Base-by-base conservation (phyloP, 2,329 filamentous ascomycete genomes). In the Coniochaeta sp. region DNA sequence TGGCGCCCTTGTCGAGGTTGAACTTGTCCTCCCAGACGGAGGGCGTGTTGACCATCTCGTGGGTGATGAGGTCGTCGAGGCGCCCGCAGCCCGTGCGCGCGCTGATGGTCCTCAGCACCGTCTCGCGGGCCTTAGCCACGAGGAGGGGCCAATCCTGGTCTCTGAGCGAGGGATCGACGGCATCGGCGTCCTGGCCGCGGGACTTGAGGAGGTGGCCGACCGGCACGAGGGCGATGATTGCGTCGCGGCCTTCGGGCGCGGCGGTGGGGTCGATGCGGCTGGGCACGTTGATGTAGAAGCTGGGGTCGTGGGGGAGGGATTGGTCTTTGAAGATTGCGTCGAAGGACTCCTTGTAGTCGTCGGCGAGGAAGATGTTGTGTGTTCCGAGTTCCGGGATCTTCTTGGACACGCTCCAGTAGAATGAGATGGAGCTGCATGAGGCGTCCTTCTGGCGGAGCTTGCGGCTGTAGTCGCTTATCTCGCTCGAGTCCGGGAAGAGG, bases 361-460 rank as follows among this genome's bases (percentile, higher is more conserved):
- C 85, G 2, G 89, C 88, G 7, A 91, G 81, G 75, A 92, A 92
- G 66, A 91, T 89, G 70, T 91, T 92, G 74, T 92, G 89, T 0
- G 86, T 83, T 19, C 80, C 77, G 2, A 92, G 79, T 70, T 89
- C 81, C 0, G 84, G 82, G 1, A 91, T 74, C 58, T 80, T 78
- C 57, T 78, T 75, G 61, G 83, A 78, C 22, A 90, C 77, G 2
- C 83, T 82, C 88, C 88, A 92, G 77, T 90, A 91, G 73, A 91
- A 91, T 5, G 86, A 89, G 65, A 91, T 89, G 61, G 85, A 88
- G 63, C 85, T 89, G 73, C 88, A 91, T 0, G 86, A 89, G 1
- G 85, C 81, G 14, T 81, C 75, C 5, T 81, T 75, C 61, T 79
- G 77, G 32, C 73, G 70, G 5, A 82, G 71, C 3, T 72, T 73